Conservation (phyloP, 1,139 yeast genomes). For the Magnusiomyces suaveolens region DNA sequence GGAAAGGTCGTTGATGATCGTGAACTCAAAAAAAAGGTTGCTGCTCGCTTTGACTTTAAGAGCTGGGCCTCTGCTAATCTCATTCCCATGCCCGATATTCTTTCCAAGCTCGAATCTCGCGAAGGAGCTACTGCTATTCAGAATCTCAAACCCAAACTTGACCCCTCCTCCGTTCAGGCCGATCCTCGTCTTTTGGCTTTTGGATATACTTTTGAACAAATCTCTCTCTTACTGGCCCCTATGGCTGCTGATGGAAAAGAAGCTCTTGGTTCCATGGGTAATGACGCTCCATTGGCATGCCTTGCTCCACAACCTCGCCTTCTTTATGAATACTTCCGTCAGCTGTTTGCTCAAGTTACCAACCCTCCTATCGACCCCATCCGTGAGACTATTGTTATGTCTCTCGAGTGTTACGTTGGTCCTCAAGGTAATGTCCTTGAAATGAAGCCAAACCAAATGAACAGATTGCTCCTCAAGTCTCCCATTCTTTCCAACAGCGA, state of each 20-base stretch:
- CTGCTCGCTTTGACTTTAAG: slow-evolving; percentile 84
- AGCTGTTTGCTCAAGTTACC: slow-evolving; percentile 94
- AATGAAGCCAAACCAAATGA: slow-evolving; percentile 86
- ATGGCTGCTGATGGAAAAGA: slow-evolving; percentile 92
- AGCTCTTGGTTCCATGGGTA: slow-evolving; percentile 97
- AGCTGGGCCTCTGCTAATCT: slow-evolving; percentile 86
- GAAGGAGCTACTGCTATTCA: slow-evolving; percentile 31
- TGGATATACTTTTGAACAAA: slow-evolving; percentile 90
- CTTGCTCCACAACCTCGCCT: slow-evolving; percentile 86
- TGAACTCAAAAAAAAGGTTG: slow-evolving; percentile 70
- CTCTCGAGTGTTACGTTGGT: slow-evolving; percentile 91
- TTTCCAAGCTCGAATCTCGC: slow-evolving; percentile 47
- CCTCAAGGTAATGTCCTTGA: slow-evolving; percentile 95
- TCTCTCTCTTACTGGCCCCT: slow-evolving; percentile 73
- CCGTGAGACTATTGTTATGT: slow-evolving; percentile 94
- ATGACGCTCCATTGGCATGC: slow-evolving; percentile 95
- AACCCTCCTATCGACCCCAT: slow-evolving; percentile 98
- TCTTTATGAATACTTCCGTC: slow-evolving; percentile 88
- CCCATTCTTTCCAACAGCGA: slow-evolving; percentile 74
- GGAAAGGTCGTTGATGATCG: slow-evolving; percentile 91
- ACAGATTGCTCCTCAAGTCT: slow-evolving; percentile 69
- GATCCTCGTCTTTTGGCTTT: slow-evolving; percentile 81
- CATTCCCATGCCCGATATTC: slow-evolving; percentile 70
- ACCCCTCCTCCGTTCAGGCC: slow-evolving; percentile 45
- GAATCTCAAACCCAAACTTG: slow-evolving; percentile 28